Conservation (phyloP, 2,329 filamentous ascomycete species). For the Curvularia eragrostidis region DNA sequence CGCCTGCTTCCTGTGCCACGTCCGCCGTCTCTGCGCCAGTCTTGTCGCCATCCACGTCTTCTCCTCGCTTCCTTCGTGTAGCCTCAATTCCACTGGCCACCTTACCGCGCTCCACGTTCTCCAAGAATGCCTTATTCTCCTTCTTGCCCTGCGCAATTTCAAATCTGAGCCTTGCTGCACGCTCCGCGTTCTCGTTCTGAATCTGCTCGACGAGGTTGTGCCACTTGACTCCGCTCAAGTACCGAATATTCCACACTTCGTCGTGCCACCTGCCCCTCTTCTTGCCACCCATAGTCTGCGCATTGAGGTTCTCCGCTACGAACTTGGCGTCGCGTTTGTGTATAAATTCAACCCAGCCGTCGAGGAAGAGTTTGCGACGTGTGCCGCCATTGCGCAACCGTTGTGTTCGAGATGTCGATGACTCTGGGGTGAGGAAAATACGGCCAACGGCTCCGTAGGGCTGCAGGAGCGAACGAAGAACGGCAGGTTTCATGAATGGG, state of each 20-base stretch:
- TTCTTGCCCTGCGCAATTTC: slow-evolving; percentile 77
- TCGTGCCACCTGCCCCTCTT: slow-evolving; percentile 85
- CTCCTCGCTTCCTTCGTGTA: slow-evolving; percentile 62
- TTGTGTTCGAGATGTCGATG: slow-evolving; percentile 68
- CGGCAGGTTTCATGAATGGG: slow-evolving; percentile 85
- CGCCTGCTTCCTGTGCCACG: slow-evolving; percentile 41
- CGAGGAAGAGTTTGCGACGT: slow-evolving; percentile 80
- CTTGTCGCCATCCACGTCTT: slow-evolving; percentile 30
- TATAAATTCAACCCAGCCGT: slow-evolving; percentile 86
- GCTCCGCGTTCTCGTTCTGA: slow-evolving; percentile 79
- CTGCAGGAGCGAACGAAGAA: slow-evolving; percentile 75
- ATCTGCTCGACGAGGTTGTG: slow-evolving; percentile 74
- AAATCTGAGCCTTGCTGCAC: slow-evolving; percentile 75
- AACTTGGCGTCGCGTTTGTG: slow-evolving; percentile 78
- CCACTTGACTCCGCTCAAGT: slow-evolving; percentile 87
- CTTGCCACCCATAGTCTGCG: slow-evolving; percentile 79
- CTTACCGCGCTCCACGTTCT: slow-evolving; percentile 80
- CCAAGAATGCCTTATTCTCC: slow-evolving; percentile 82
- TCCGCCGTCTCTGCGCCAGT: slow-evolving; percentile 23
- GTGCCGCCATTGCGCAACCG: slow-evolving; percentile 78
- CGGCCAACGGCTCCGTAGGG: slow-evolving; percentile 78
- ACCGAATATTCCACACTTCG: slow-evolving; percentile 84
- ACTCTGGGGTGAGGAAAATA: slow-evolving; percentile 80
- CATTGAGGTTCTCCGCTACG: slow-evolving; percentile 78
- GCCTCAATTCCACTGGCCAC: slow-evolving; percentile 69